A percentile compares a stretch with the other conserved stretches of the same genome.
These are phyloP conservation scores for Lathyrus aphaca DNA, from an alignment of 306 rosid species.

Conservation along the genomic window DNA sequence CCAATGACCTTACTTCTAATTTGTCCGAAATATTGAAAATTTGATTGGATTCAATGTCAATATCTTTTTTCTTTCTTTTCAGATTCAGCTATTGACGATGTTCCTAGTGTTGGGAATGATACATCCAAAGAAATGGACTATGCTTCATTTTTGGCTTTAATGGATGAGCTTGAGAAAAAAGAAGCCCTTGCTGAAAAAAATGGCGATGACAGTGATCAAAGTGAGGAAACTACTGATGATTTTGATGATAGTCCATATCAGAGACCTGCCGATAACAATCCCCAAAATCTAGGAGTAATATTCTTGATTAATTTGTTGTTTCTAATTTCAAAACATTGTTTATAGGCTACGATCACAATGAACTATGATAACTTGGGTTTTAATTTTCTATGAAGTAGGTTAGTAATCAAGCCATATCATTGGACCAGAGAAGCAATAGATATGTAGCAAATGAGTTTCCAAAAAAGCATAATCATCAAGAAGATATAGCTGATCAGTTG, in stretches of 20 bases:
- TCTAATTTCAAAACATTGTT: conserved; percentile 41
- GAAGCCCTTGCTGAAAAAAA: conserved; percentile 78
- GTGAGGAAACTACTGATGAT: conserved; percentile 44
- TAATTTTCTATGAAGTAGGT: conserved; percentile 45
- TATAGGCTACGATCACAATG: conserved; percentile 21
- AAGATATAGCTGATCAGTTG: conserved; percentile 44
- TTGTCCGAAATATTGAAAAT: neutral
- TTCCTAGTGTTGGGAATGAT: conserved; percentile 39
- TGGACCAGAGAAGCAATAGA: conserved; percentile 41
- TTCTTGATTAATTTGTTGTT: conserved; percentile 34
- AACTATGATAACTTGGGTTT: conserved; percentile 29
- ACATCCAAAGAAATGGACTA: conserved; percentile 56
- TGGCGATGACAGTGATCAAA: conserved; percentile 41
- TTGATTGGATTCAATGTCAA: conserved; percentile 25
- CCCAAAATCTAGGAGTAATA: conserved; percentile 51
- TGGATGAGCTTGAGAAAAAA: conserved; percentile 75
- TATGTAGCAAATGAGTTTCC: conserved; percentile 26
- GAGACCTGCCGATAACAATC: conserved; percentile 41
- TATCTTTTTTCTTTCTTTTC: conserved; percentile 40
- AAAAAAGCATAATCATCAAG: conserved; percentile 32
- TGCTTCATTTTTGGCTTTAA: conserved; percentile 55
- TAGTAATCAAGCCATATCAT: conserved; percentile 36
- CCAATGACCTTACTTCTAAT: neutral
- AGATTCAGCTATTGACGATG: conserved; percentile 49
- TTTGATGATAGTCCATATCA: conserved; percentile 45